These are phyloP conservation scores for Magnusiomyces fungicola DNA, from an alignment of 1,139 yeast species.

Conservation along the genomic window DNA sequence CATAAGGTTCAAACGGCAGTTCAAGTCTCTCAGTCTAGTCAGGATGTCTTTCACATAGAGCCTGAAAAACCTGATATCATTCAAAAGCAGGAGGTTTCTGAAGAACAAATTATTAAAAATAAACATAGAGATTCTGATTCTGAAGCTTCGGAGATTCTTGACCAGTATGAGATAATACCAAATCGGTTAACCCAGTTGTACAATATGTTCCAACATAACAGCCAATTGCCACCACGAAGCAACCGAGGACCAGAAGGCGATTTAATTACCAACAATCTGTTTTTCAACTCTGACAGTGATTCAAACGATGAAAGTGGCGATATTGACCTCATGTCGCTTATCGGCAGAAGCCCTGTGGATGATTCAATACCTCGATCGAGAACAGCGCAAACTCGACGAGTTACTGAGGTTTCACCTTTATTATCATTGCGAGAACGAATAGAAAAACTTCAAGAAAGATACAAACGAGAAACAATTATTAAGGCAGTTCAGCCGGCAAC, in stretches of 20 bases:
- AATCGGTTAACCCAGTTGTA: not conserved
- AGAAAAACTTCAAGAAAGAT: slow-evolving; percentile 1
- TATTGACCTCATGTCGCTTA: not conserved
- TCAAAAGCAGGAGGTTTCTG: not conserved
- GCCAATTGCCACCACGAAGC: not conserved
- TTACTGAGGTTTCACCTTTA: not conserved
- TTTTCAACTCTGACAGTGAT: not conserved
- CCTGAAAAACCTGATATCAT: not conserved
- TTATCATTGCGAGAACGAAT: not conserved
- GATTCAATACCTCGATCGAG: not conserved
- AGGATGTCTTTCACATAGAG: not conserved
- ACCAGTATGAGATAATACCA: not conserved
- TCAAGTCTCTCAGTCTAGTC: not conserved
- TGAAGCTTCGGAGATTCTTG: too few relatives aligned
- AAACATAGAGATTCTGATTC: too few relatives aligned
- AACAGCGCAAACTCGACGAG: not conserved
- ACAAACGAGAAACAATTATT: slow-evolving; percentile 5
- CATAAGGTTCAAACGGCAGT: not conserved
- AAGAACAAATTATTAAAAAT: not conserved
- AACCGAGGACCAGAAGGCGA: not conserved
- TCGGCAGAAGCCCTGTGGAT: not conserved
- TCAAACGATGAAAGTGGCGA: not conserved
- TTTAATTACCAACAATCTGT: not conserved
- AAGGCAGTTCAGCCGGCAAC: slow-evolving; percentile 8
- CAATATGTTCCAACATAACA: not conserved